Conservation (phyloP, 306 rosid genomes). For the Inga oerstediana region DNA sequence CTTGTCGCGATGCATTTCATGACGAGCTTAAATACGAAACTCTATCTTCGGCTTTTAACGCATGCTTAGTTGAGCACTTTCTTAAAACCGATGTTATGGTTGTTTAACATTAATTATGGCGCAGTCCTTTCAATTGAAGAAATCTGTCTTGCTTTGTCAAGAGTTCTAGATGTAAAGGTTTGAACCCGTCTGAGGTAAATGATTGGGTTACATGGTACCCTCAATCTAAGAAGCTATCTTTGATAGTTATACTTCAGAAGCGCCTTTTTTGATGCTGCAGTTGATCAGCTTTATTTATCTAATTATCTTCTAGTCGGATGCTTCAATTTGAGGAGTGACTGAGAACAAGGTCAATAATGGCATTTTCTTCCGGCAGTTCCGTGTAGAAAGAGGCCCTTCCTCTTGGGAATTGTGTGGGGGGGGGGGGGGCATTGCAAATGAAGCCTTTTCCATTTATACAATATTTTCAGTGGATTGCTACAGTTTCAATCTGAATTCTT, state of each 20-base stretch:
- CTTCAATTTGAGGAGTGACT: constrained; percentile 4
- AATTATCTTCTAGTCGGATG: background rate
- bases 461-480: constrained; percentile 1
- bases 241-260: background rate
- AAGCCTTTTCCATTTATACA: background rate
- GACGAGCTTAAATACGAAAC: background rate
- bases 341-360: background rate
- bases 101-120: background rate
- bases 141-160: background rate
- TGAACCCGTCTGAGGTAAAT: background rate
- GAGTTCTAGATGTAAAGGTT: background rate
- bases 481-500: background rate
- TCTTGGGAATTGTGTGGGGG: background rate
- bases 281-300: background rate
- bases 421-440: background rate
- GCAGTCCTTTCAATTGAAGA: background rate
- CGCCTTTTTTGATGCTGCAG: background rate
- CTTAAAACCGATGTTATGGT: background rate
- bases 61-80: background rate
- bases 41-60: background rate
- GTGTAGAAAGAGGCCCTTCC: background rate
- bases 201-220: background rate
- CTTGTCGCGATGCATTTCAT: background rate
- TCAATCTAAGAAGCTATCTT: background rate
- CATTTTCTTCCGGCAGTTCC: background rate